Conservation (phyloP, 2,329 filamentous ascomycete species). For the Fonsecaea nubica region DNA sequence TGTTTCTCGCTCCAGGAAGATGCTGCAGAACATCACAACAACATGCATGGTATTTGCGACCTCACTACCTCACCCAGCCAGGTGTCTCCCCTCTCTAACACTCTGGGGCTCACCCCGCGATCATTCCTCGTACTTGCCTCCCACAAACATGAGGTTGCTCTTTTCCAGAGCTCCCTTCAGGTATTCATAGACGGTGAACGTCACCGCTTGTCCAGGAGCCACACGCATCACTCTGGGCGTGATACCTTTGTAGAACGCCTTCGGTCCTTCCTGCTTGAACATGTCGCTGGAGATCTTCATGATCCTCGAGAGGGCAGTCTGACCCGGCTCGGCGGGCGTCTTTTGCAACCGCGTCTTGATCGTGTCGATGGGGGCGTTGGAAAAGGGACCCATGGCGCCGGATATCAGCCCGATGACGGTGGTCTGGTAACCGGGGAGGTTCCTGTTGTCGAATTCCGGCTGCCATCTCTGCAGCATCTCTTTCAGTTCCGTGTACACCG, state of each 20-base stretch:
- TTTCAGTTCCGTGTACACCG: slow-evolving; percentile 94
- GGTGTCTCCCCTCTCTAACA: background rate
- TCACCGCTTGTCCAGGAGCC: slow-evolving; percentile 87
- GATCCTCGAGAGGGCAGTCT: slow-evolving; percentile 81
- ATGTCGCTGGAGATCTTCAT: slow-evolving; percentile 78
- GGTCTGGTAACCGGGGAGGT: slow-evolving; percentile 87
- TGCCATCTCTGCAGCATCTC: slow-evolving; percentile 74
- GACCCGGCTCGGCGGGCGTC: slow-evolving; percentile 79
- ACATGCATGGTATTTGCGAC: background rate
- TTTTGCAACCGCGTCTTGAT: slow-evolving; percentile 98
- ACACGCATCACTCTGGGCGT: slow-evolving; percentile 97
- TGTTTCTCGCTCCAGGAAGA: slow-evolving; percentile 21
- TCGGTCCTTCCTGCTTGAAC: slow-evolving; percentile 92
- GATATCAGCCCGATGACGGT: slow-evolving; percentile 87
- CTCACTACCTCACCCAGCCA: too few species aligned
- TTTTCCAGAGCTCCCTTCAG: slow-evolving; percentile 75
- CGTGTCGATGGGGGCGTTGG: slow-evolving; percentile 96
- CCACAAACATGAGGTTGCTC: slow-evolving; percentile 66
- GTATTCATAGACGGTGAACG: slow-evolving; percentile 77
- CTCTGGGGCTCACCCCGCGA: background rate
- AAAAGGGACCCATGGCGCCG: slow-evolving; percentile 93
- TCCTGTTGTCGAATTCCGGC: slow-evolving; percentile 67
- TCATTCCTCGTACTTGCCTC: slow-evolving; percentile 70
- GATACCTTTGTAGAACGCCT: slow-evolving; percentile 99
- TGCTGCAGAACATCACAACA: background rate